These are phyloP conservation scores for Candida montana DNA, from an alignment of 805 yeast species.

Conservation along the genomic window DNA sequence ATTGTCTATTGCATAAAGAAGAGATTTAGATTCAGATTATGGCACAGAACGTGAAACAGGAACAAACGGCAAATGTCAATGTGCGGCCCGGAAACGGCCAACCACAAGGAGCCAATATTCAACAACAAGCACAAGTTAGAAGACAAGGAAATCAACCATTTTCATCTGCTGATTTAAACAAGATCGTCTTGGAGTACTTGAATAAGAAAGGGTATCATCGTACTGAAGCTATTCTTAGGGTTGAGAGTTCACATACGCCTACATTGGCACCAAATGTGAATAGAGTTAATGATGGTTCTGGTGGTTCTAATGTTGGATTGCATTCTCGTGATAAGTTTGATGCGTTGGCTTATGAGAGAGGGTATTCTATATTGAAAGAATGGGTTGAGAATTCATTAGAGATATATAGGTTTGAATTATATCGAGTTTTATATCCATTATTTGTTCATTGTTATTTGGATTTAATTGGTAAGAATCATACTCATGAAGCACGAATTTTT, in stretches of 20 bases:
- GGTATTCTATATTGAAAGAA: conserved; percentile 70
- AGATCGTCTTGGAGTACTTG: conserved; percentile 88
- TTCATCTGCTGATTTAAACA: conserved; percentile 82
- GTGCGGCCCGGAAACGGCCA: conserved; percentile 6
- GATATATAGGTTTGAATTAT: conserved; percentile 82
- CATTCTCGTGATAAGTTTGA: conserved; percentile 17
- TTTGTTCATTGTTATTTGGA: conserved; percentile 86
- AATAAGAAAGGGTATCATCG: conserved; percentile 90
- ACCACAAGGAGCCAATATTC: background rate
- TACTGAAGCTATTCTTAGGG: conserved; percentile 90
- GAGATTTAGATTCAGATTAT: too few relatives aligned
- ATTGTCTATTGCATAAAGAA: too few relatives aligned
- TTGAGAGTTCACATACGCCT: conserved; percentile 67
- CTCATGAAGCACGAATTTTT: conserved; percentile 62
- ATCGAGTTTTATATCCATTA: conserved; percentile 83
- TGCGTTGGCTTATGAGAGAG: conserved; percentile 71
- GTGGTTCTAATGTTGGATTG: too few relatives aligned
- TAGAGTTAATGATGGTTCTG: background rate
- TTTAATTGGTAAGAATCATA: conserved; percentile 58
- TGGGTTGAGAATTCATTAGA: conserved; percentile 94
- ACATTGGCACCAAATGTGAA: conserved; percentile 32
- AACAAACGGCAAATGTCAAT: background rate
- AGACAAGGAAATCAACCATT: conserved; percentile 34
- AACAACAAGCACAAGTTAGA: conserved; percentile 18
- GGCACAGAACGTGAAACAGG: conserved; percentile 5